These are phyloP conservation scores for Aspergillus nanangensis DNA, from an alignment of 495 filamentous ascomycete species.

Conservation along the genomic window DNA sequence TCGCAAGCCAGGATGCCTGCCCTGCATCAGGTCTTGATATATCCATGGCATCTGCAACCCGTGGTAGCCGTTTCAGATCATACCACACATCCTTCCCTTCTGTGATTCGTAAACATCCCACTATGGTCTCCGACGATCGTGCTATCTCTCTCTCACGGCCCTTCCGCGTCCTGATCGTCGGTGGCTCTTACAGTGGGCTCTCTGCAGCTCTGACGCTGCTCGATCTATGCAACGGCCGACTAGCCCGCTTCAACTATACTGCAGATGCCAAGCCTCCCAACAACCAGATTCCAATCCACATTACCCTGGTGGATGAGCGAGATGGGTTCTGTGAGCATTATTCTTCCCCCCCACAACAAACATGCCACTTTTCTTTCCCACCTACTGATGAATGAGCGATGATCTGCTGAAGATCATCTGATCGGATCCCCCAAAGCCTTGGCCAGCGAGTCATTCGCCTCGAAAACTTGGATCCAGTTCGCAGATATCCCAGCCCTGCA, in stretches of 20 bases:
- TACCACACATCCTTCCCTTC: neutral
- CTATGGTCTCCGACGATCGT: slow-evolving; percentile 31
- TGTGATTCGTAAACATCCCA: neutral
- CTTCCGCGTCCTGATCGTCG: slow-evolving; percentile 49
- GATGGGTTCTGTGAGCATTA: slow-evolving; percentile 63
- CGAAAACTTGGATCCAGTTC: slow-evolving; percentile 58
- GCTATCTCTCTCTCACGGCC: slow-evolving; percentile 17
- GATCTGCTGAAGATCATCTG: slow-evolving; percentile 43
- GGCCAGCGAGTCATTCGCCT: slow-evolving; percentile 48
- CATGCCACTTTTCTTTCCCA: neutral
- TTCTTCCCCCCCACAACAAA: neutral
- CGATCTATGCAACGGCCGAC: slow-evolving; percentile 49
- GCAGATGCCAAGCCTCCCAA: slow-evolving; percentile 19
- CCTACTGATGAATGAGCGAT: neutral
- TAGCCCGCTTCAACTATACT: slow-evolving; percentile 30
- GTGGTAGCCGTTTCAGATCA: too few relatives aligned
- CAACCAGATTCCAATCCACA: slow-evolving; percentile 47
- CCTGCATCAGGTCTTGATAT: too few relatives aligned
- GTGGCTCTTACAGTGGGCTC: slow-evolving; percentile 63
- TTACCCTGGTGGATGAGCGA: slow-evolving; percentile 65
- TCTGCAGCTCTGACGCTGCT: slow-evolving; percentile 55
- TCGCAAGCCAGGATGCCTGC: too few relatives aligned
- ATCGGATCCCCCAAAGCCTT: slow-evolving; percentile 63
- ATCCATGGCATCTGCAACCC: too few relatives aligned
- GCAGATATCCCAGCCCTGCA: slow-evolving; percentile 55